phyloP scores from a whole-genome alignment of 2,329 filamentous ascomycete species.

The Cyphellophora attinorum region DNA sequence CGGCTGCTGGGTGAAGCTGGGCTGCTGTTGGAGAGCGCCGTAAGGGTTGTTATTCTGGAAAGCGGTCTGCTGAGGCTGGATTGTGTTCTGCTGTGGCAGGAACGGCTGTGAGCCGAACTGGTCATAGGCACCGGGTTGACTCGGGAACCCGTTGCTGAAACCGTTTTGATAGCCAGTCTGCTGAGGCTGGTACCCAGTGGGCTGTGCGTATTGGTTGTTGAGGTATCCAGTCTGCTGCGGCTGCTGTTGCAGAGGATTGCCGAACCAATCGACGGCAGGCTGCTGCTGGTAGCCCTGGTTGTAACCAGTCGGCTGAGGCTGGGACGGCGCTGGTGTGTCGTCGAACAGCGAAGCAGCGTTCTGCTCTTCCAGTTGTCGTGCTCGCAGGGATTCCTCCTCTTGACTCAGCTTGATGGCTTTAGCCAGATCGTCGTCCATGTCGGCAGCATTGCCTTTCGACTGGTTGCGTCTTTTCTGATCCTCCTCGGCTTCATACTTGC shows the following conservation, averaged over 20 bases:
- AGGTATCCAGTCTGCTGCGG: constrained; percentile 59
- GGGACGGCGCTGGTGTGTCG: constrained; percentile 55
- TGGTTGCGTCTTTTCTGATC: constrained; percentile 63
- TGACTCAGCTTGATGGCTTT: constrained; percentile 94
- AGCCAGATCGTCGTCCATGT: constrained; percentile 81
- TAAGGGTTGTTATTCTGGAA: constrained; percentile 53
- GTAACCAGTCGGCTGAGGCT: constrained; percentile 75
- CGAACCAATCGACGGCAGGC: constrained; percentile 91
- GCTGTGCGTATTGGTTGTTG: constrained; percentile 64
- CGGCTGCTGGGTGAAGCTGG: constrained; percentile 35
- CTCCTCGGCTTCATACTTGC: constrained; percentile 90
- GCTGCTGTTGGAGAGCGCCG: constrained; percentile 40
- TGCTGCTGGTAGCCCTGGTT: constrained; percentile 98
- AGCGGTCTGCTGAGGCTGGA: constrained; percentile 51
- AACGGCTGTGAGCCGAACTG: constrained; percentile 33
- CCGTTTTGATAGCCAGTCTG: constrained; percentile 60
- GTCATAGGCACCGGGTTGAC: constrained; percentile 35
- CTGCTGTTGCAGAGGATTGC: constrained; percentile 80
- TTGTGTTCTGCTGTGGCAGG: constrained; percentile 40
- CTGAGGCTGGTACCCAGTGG: constrained; percentile 46
- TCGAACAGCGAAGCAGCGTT: constrained; percentile 87
- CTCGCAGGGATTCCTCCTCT: constrained; percentile 77
- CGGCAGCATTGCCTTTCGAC: constrained; percentile 40
- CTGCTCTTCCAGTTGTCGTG: constrained; percentile 74
- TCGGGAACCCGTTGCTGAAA: constrained; percentile 63